Evolutionary conservation across 768 basidiomycete genomes (phyloP), one percentile per base, ranked within the genome.

Genomic region (Rhizopogon vinicolor): DNA sequence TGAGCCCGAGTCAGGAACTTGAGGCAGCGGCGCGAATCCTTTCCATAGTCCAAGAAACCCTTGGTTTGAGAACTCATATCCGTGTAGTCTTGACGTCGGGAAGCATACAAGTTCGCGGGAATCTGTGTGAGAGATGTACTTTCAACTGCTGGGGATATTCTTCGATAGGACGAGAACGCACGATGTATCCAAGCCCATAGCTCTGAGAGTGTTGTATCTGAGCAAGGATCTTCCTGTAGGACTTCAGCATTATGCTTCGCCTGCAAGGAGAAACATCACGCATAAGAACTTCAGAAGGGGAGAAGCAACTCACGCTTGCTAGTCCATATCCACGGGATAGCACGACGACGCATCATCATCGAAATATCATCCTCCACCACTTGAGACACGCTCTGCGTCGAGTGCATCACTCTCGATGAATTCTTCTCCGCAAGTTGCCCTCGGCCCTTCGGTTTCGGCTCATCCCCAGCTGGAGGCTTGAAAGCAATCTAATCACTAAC

Each of bases 31-130:
- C 29, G 73, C 68, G 62, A 91, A 83, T 2, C 90, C 87, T 63
- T 92, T 89, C 91, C 91, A 93, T 53, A 93, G 84, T 2, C 86
- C 85, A 19, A 79, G 71, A 7, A 93, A 66, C 0, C 91, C 91
- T 66, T 88, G 85, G 61, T 85, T 84, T 2, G 87, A 75, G 64
- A 93, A 92, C 62, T 92, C 88, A 59, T 84, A 91, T 3, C 87
- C 88, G 57, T 89, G 78, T 3, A 90, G 60, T 28, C 78, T 72
- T 7, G 85, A 68, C 1, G 80, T 80, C 5, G 87, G 84, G 86
- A 69, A 62, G 44, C 77, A 82, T 1, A 85, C 68, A 10, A 87
- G 72, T 37, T 81, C 80, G 54, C 81, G 80, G 1, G 84, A 81
- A 65, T 84, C 90, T 91, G 57, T n/a, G 53, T 31, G 51, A 81